A percentile compares a stretch with the other conserved stretches of the same genome.
These are phyloP conservation scores for Durusdinium trenchii DNA, from an alignment of 73 alveolate genomes.

Conservation along the genomic window DNA sequence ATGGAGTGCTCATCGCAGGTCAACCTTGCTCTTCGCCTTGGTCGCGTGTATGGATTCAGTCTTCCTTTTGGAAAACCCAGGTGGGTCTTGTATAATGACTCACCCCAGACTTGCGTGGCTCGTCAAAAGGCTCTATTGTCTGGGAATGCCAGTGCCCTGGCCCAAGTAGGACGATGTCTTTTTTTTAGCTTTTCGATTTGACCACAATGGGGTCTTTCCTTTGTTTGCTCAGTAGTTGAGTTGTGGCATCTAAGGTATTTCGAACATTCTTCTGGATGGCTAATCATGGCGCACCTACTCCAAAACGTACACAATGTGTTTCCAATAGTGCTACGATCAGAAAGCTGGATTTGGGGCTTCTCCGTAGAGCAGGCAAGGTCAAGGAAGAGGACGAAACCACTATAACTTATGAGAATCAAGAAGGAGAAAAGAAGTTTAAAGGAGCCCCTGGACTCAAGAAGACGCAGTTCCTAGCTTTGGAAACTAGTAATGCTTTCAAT, in stretches of 20 bases:
- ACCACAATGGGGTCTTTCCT: not conserved
- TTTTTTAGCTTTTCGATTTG: no score
- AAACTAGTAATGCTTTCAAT: not conserved
- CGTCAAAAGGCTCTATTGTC: not conserved
- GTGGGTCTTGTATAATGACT: not conserved
- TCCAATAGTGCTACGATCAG: no score
- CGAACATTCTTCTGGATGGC: not conserved
- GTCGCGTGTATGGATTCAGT: not conserved
- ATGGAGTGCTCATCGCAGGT: not conserved
- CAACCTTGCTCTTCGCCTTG: not conserved
- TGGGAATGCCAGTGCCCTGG: not conserved
- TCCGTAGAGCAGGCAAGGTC: no score
- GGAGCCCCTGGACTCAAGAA: no score
- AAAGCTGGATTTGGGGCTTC: no score
- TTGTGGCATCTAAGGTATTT: not conserved
- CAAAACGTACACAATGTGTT: not conserved
- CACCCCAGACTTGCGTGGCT: not conserved
- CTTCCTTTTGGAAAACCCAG: not conserved
- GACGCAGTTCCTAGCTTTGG: not conserved
- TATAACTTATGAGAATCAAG: no score
- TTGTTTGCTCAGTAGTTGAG: not conserved
- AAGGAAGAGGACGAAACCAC: no score
- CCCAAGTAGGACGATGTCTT: not conserved
- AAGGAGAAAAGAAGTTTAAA: no score
- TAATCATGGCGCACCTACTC: not conserved